phyloP scores from a whole-genome alignment of 2,329 filamentous ascomycete genomes.

The Botryosphaeria dothidea region DNA sequence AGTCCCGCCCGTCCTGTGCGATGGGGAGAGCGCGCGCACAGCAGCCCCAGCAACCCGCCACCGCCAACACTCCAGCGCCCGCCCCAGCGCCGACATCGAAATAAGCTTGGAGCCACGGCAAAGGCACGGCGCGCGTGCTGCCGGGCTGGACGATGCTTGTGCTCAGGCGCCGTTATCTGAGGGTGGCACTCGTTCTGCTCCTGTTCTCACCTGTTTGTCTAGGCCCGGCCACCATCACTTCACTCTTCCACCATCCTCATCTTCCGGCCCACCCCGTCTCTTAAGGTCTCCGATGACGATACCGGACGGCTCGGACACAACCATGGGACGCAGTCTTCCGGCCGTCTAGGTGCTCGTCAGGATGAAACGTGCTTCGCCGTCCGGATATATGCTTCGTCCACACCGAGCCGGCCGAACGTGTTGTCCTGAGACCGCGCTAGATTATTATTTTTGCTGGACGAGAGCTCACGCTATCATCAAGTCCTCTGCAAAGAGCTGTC shows the following conservation, averaged over 20 bases:
- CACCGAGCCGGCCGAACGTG: neutral
- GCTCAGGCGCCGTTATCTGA: neutral
- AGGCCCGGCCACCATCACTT: neutral
- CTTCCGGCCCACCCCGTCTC: neutral
- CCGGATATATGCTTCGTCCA: neutral
- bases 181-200: neutral
- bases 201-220: neutral
- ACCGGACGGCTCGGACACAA: neutral
- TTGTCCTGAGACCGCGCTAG: neutral
- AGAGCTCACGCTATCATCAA: neutral
- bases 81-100: constrained; percentile 4
- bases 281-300: neutral
- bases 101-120: constrained; percentile 6
- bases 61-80: neutral
- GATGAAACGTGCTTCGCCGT: neutral
- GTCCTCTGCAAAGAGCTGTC: neutral
- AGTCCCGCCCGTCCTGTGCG: constrained; percentile 5
- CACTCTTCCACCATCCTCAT: neutral
- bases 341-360: neutral
- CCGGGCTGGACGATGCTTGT: constrained; percentile 6
- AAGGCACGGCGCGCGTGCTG: constrained; percentile 8
- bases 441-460: no score
- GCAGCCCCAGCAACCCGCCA: neutral
- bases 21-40: neutral
- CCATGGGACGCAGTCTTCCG: neutral